A percentile compares a stretch with the other conserved stretches of the same genome.
phyloP scores from a whole-genome alignment of 2,329 filamentous ascomycete species.

The Nothomitra cinnamomea region DNA sequence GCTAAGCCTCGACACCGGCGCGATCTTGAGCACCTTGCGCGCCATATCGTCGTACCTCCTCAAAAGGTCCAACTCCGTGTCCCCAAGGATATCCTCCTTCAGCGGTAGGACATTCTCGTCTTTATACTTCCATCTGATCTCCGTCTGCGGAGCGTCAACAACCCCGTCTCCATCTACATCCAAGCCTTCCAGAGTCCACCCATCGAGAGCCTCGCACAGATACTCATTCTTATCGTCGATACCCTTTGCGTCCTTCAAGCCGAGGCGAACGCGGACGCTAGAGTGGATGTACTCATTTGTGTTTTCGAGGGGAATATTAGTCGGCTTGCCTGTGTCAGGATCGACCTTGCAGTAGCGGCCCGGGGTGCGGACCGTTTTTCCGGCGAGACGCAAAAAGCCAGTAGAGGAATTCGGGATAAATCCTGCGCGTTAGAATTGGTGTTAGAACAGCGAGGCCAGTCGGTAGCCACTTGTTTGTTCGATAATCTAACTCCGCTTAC shows the following conservation, averaged over 20 bases:
- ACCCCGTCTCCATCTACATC: slow-evolving; percentile 4
- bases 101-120: neutral
- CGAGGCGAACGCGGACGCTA: slow-evolving; percentile 13
- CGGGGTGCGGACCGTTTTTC: slow-evolving; percentile 14
- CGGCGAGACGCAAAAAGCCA: slow-evolving; percentile 13
- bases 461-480: neutral
- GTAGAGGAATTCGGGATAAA: slow-evolving; percentile 14
- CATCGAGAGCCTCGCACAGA: neutral
- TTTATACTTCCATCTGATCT: neutral
- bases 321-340: slow-evolving; percentile 12
- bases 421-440: slow-evolving; percentile 5
- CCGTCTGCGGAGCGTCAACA: neutral
- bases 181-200: neutral
- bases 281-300: slow-evolving; percentile 18
- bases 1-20: neutral
- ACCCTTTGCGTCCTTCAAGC: slow-evolving; percentile 6
- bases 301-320: slow-evolving; percentile 12
- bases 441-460: neutral
- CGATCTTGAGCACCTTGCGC: neutral
- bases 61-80: slow-evolving; percentile 1
- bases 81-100: slow-evolving; percentile 1
- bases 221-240: slow-evolving; percentile 2
- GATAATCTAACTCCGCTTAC: neutral
- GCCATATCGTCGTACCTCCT: neutral
- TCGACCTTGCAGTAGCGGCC: slow-evolving; percentile 15